These are phyloP conservation scores for Sugiyamaella smithiae DNA, from an alignment of 805 yeast species.

Conservation along the genomic window DNA sequence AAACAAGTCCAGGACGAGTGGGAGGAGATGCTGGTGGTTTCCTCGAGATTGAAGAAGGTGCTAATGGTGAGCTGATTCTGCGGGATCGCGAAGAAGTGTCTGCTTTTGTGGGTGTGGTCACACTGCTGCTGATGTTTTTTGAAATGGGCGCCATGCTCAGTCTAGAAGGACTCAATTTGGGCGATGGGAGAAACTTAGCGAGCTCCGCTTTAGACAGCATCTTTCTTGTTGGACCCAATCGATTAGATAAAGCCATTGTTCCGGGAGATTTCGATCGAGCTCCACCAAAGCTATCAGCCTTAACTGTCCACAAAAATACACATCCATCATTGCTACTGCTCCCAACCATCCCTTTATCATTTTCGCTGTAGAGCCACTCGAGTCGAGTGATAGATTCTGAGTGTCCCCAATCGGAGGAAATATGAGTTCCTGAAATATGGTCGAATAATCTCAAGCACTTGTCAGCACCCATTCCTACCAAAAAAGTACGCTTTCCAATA, in stretches of 20 bases:
- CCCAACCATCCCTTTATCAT: slow-evolving; percentile 13
- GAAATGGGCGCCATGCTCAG: background rate
- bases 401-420: slow-evolving; percentile 59
- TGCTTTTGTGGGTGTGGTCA: no score
- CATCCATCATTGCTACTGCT: slow-evolving; percentile 31
- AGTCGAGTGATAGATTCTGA: slow-evolving; percentile 51
- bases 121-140: no score
- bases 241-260: background rate
- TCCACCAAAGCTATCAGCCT: slow-evolving; percentile 2
- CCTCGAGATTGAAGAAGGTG: background rate
- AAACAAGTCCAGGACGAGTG: background rate
- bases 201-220: slow-evolving; percentile 24
- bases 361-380: slow-evolving; percentile 18
- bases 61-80: background rate
- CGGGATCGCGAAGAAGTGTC: background rate
- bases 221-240: slow-evolving; percentile 21
- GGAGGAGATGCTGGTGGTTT: background rate
- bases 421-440: slow-evolving; percentile 44
- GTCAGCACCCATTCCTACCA: slow-evolving; percentile 45
- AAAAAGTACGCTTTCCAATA: background rate
- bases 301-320: slow-evolving; percentile 25
- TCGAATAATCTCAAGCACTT: slow-evolving; percentile 54
- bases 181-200: slow-evolving; percentile 18
- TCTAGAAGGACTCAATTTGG: slow-evolving; percentile 2
- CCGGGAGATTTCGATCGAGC: slow-evolving; percentile 6